A percentile compares a stretch with the other conserved stretches of the same genome.
Evolutionary conservation across 2,329 filamentous ascomycete species (phyloP).

Genomic region (Fusarium buharicum): DNA sequence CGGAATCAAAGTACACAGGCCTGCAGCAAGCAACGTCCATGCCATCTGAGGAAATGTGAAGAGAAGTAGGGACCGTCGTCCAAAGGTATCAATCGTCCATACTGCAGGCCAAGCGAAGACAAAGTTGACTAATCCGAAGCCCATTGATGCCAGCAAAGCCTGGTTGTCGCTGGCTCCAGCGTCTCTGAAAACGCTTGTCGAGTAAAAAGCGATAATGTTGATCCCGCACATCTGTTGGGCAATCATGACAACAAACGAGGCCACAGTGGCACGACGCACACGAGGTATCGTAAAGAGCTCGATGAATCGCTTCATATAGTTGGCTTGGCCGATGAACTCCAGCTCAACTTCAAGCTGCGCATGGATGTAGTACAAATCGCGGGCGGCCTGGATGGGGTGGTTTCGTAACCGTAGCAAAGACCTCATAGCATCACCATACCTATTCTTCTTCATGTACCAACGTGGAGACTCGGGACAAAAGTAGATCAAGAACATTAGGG

Average conservation of each 20-base stretch:
- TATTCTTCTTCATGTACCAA: slow-evolving; percentile 74
- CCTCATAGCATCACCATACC: slow-evolving; percentile 68
- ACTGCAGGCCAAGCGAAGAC: slow-evolving; percentile 68
- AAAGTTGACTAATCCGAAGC: slow-evolving; percentile 68
- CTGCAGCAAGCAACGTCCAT: slow-evolving; percentile 53
- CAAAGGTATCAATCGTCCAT: slow-evolving; percentile 68
- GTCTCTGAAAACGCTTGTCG: slow-evolving; percentile 68
- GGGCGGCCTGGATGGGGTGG: slow-evolving; percentile 65
- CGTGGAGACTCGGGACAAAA: slow-evolving; percentile 73
- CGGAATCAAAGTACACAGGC: slow-evolving; percentile 64
- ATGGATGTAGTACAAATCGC: slow-evolving; percentile 72
- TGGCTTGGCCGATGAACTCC: slow-evolving; percentile 60
- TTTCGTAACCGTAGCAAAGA: slow-evolving; percentile 64
- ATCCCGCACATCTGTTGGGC: slow-evolving; percentile 77
- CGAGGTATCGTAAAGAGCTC: slow-evolving; percentile 77
- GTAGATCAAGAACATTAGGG: slow-evolving; percentile 68
- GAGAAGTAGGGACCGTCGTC: slow-evolving; percentile 61
- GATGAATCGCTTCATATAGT: slow-evolving; percentile 69
- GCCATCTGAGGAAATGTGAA: slow-evolving; percentile 58
- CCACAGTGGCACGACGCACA: slow-evolving; percentile 76
- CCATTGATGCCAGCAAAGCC: slow-evolving; percentile 68
- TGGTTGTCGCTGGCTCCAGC: slow-evolving; percentile 65
- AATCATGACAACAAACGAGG: slow-evolving; percentile 83
- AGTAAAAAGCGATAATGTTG: slow-evolving; percentile 83
- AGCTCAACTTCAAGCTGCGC: slow-evolving; percentile 71